phyloP scores from a whole-genome alignment of 805 yeast species.

The Candida palmyrensis region DNA sequence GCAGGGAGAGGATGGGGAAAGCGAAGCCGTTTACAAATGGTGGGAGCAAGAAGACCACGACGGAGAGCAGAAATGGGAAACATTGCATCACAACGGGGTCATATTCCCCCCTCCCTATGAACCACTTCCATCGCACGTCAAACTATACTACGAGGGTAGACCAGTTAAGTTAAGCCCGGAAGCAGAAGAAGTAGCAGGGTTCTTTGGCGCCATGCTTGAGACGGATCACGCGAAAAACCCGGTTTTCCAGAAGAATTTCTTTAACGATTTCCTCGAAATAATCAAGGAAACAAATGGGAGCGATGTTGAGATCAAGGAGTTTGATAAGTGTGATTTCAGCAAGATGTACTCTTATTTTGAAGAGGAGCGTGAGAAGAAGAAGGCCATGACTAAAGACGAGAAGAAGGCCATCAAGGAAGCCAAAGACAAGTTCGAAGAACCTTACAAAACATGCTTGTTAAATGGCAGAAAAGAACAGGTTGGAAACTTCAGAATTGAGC shows the following conservation, averaged over 20 bases:
- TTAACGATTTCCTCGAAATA: slow-evolving; percentile 68
- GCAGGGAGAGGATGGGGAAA: slow-evolving; percentile 22
- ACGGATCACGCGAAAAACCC: slow-evolving; percentile 88
- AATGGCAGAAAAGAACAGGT: slow-evolving; percentile 90
- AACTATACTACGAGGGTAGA: slow-evolving; percentile 67
- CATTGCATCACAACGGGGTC: slow-evolving; percentile 85
- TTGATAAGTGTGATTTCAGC: slow-evolving; percentile 71
- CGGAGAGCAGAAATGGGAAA: slow-evolving; percentile 79
- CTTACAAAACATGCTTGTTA: slow-evolving; percentile 70
- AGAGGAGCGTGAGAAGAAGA: slow-evolving; percentile 63
- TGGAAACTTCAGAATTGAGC: slow-evolving; percentile 92
- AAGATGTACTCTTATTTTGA: slow-evolving; percentile 73
- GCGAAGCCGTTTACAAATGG: slow-evolving; percentile 67
- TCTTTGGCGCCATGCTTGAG: slow-evolving; percentile 82
- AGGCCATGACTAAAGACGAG: slow-evolving; percentile 62
- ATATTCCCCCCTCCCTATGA: slow-evolving; percentile 90
- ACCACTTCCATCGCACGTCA: slow-evolving; percentile 74
- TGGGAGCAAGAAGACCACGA: slow-evolving; percentile 77
- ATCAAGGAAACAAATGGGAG: slow-evolving; percentile 69
- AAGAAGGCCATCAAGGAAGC: slow-evolving; percentile 70
- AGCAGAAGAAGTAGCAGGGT: slow-evolving; percentile 97
- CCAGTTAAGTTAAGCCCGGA: slow-evolving; percentile 70
- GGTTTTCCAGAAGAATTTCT: slow-evolving; percentile 81
- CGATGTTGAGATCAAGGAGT: slow-evolving; percentile 38
- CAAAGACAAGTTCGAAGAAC: slow-evolving; percentile 72